Conservation (phyloP, 768 basidiomycete species). For the Boletus rubroflammeus region DNA sequence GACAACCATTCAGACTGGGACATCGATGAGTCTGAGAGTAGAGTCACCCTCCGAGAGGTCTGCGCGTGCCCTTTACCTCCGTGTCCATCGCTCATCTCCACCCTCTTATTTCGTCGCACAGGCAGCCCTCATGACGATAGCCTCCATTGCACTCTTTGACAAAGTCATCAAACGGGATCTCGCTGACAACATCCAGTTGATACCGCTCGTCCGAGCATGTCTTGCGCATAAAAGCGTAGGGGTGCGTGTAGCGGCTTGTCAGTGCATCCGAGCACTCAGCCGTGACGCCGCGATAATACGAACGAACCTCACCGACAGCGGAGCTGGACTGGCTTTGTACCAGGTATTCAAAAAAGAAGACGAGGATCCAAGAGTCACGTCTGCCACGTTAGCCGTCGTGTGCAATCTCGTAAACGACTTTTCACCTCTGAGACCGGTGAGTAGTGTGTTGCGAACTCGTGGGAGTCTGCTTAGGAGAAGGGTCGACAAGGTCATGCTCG, state of each 20-base stretch:
- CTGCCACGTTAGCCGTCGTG: slow-evolving; percentile 68
- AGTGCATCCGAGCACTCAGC: slow-evolving; percentile 76
- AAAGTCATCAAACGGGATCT: slow-evolving; percentile 70
- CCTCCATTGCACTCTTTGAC: slow-evolving; percentile 67
- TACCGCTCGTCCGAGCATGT: slow-evolving; percentile 51
- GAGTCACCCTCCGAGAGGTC: slow-evolving; percentile 61
- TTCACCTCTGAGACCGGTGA: slow-evolving; percentile 70
- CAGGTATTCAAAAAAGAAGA: slow-evolving; percentile 51
- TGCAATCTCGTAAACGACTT: slow-evolving; percentile 88
- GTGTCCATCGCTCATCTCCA: neutral
- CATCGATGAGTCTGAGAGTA: slow-evolving; percentile 65
- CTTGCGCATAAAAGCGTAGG: slow-evolving; percentile 64
- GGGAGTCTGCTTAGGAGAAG: neutral
- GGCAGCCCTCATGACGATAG: slow-evolving; percentile 73
- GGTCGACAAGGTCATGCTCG: slow-evolving; percentile 52
- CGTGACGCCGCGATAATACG: slow-evolving; percentile 76
- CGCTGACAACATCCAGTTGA: slow-evolving; percentile 53
- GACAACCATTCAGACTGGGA: slow-evolving; percentile 51
- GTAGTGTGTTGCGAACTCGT: slow-evolving; percentile 24
- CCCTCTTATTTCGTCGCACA: slow-evolving; percentile 24
- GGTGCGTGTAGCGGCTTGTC: slow-evolving; percentile 83
- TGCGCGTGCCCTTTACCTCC: slow-evolving; percentile 4
- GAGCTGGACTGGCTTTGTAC: slow-evolving; percentile 70
- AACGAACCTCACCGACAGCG: slow-evolving; percentile 82
- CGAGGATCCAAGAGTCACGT: slow-evolving; percentile 67